Percentiles rank a stretch among this genome's conserved stretches.
These are phyloP conservation scores for Salix purpurea DNA, from an alignment of 345 rosid genomes.

Conservation along the genomic window DNA sequence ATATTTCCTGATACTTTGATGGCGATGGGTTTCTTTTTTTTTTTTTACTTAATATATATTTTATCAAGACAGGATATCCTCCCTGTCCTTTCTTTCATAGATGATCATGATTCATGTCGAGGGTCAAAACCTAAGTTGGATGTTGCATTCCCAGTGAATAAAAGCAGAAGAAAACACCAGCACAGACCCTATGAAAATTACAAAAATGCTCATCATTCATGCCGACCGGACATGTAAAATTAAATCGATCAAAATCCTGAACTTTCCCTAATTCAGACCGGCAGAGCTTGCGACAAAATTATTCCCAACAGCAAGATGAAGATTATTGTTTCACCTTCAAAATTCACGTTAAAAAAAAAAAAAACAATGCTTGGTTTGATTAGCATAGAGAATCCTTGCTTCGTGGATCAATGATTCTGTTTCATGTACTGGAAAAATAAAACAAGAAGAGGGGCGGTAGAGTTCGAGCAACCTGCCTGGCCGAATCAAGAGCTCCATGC, in stretches of 20 bases:
- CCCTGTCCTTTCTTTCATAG: neutral
- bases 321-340: neutral
- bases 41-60: neutral
- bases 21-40: neutral
- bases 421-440: neutral
- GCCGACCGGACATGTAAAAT: conserved; percentile 2
- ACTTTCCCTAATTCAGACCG: neutral
- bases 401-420: conserved; percentile 23
- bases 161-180: conserved; percentile 9
- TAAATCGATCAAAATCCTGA: neutral
- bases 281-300: neutral
- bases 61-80: neutral
- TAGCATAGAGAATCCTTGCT: neutral
- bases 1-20: conserved; percentile 8
- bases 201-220: conserved; percentile 9
- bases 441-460: neutral
- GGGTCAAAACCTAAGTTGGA: conserved; percentile 18
- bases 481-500: conserved; percentile 9
- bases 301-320: neutral
- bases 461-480: neutral
- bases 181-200: conserved; percentile 24
- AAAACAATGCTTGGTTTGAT: neutral
- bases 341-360: neutral
- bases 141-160: conserved; percentile 9
- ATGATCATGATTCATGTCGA: conserved; percentile 14